phyloP scores from a whole-genome alignment of 495 filamentous ascomycete species.

The Bathelium albidoporum region DNA sequence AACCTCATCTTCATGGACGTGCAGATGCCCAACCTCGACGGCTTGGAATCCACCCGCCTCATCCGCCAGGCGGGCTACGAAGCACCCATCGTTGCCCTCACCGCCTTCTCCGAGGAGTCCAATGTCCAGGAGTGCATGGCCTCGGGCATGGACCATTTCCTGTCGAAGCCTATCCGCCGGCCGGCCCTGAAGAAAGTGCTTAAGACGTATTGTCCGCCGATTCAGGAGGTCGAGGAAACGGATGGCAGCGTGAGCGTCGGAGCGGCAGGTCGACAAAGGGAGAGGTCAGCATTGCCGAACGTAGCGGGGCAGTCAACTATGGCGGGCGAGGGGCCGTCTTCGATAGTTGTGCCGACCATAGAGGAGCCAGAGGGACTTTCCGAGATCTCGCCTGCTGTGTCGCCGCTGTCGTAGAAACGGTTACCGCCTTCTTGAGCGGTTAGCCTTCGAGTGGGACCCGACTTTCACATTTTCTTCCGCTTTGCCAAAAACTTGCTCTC shows the following conservation, averaged over 20 bases:
- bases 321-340: neutral
- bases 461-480: neutral
- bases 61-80: constrained; percentile 81
- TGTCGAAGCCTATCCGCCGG: constrained; percentile 71
- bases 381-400: constrained; percentile 10
- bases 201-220: constrained; percentile 52
- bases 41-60: constrained; percentile 74
- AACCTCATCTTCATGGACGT: constrained; percentile 93
- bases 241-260: neutral
- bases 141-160: constrained; percentile 41
- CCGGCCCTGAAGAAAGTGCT: constrained; percentile 79
- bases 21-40: constrained; percentile 89
- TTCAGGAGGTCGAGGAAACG: constrained; percentile 41
- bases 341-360: neutral
- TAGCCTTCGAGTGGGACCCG: neutral
- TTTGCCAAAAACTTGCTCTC: neutral
- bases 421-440: neutral
- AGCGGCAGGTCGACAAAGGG: constrained; percentile 9
- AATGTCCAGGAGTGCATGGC: constrained; percentile 56
- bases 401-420: constrained; percentile 11
- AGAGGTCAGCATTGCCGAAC: neutral
- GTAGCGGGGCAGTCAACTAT: neutral
- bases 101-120: constrained; percentile 80
- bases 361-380: neutral
- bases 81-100: constrained; percentile 83